A percentile compares a stretch with the other conserved stretches of the same genome.
Evolutionary conservation across 352 stramenopile genomes (phyloP).

Genomic region (Phytophthora agathidicida): DNA sequence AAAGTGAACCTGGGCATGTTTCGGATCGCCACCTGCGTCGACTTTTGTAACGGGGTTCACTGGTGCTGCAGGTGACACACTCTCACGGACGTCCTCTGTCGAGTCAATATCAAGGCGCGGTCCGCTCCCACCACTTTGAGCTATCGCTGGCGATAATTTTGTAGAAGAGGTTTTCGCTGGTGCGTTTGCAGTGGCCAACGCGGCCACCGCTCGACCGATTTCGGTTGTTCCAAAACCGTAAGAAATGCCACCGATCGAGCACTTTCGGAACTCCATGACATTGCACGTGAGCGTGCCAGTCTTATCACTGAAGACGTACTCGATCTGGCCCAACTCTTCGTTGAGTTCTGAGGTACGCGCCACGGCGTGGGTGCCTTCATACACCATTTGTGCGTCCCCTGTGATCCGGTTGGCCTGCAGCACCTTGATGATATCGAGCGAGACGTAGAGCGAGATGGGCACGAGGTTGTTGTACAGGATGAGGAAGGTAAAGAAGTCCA

Average conservation of each 20-base stretch:
- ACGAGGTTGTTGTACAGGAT: constrained; percentile 96
- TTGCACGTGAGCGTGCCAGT: constrained; percentile 99
- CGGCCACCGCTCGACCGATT: constrained; percentile 94
- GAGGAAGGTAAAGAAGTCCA: constrained; percentile 92
- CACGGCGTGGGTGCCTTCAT: constrained; percentile 74
- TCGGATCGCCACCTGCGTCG: constrained; percentile 24
- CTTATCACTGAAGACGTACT: constrained; percentile 99
- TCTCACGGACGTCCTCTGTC: constrained; percentile 24
- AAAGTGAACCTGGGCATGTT: constrained; percentile 54
- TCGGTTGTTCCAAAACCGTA: constrained; percentile 89
- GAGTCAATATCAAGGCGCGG: constrained; percentile 28
- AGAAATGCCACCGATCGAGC: constrained; percentile 81
- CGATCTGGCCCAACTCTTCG: constrained; percentile 94
- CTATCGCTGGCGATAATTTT: constrained; percentile 5
- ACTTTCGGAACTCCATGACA: constrained; percentile 97
- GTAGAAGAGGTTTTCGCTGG: neutral
- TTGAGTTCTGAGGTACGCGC: constrained; percentile 91
- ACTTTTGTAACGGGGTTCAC: neutral
- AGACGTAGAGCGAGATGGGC: constrained; percentile 96
- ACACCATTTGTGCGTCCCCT: constrained; percentile 83
- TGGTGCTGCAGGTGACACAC: neutral
- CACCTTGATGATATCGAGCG: constrained; percentile 93
- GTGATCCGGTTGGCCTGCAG: constrained; percentile 89
- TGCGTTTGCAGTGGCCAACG: constrained; percentile 23
- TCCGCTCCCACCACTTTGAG: neutral